Conservation (phyloP, 306 rosid species). For the Fragaria nilgerrensis region DNA sequence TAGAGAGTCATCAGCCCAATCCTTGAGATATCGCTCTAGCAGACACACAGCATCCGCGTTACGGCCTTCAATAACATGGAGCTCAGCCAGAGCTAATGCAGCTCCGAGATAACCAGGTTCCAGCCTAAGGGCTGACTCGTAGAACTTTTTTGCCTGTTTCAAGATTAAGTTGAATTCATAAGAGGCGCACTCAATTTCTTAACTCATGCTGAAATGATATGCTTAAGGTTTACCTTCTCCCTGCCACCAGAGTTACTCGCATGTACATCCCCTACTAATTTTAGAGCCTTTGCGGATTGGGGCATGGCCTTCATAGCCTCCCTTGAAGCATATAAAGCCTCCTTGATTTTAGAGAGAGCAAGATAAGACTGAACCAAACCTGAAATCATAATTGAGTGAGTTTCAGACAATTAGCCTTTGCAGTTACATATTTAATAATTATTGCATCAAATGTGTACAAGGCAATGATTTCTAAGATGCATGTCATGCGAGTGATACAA, state of each 20-base stretch:
- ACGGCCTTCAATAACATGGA: slow-evolving; percentile 94
- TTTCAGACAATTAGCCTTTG: slow-evolving; percentile 19
- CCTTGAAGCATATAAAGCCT: slow-evolving; percentile 93
- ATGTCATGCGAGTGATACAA: slow-evolving; percentile 24
- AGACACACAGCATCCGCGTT: slow-evolving; percentile 88
- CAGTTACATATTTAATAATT: slow-evolving; percentile 17
- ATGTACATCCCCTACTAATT: slow-evolving; percentile 96
- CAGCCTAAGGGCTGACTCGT: slow-evolving; percentile 97
- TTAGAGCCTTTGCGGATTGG: slow-evolving; percentile 96
- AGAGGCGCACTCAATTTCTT: slow-evolving; percentile 17
- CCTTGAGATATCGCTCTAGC: slow-evolving; percentile 93
- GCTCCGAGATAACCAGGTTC: slow-evolving; percentile 99
- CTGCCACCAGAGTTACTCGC: slow-evolving; percentile 91
- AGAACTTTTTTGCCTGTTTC: slow-evolving; percentile 87
- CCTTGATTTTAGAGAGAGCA: slow-evolving; percentile 82
- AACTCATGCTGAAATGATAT: slow-evolving; percentile 24
- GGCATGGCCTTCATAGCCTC: slow-evolving; percentile 99
- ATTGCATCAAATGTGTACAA: slow-evolving; percentile 20
- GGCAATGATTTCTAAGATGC: slow-evolving; percentile 18
- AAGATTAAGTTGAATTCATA: slow-evolving; percentile 28
- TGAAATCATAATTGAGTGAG: slow-evolving; percentile 41
- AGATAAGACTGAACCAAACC: slow-evolving; percentile 95
- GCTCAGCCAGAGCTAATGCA: slow-evolving; percentile 98
- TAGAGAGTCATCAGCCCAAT: slow-evolving; percentile 99
- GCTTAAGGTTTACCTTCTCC: slow-evolving; percentile 64